Conservation (phyloP, 495 filamentous ascomycete species). For the Hypoxylon intermedium region DNA sequence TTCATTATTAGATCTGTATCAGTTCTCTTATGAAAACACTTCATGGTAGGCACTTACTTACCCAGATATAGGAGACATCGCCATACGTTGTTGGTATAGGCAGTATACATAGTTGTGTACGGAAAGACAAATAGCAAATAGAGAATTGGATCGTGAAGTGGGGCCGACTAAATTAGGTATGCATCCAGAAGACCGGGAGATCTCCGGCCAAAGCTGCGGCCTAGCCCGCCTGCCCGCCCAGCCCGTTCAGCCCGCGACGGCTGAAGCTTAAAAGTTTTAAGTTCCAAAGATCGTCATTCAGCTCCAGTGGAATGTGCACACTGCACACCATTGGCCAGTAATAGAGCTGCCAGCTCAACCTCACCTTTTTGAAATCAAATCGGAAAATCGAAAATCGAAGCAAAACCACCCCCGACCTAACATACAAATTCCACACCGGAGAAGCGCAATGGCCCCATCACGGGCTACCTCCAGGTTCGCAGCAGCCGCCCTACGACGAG, state of each 20-base stretch:
- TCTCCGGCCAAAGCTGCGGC: conserved; percentile 22
- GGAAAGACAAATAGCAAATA: too few relatives aligned
- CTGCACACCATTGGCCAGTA: not conserved
- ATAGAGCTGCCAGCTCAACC: too few relatives aligned
- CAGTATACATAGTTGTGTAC: too few relatives aligned
- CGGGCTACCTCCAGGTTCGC: conserved; percentile 13
- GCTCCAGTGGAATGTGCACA: too few relatives aligned
- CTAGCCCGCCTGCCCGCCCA: not conserved
- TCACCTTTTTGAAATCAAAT: not conserved
- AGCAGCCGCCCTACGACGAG: conserved; percentile 1
- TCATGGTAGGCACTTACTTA: too few relatives aligned
- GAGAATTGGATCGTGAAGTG: too few relatives aligned
- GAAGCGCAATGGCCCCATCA: conserved; percentile 15
- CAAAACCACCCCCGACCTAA: not conserved
- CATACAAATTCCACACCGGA: not conserved
- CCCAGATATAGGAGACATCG: too few relatives aligned
- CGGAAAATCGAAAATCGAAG: not conserved
- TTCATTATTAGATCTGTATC: too few relatives aligned
- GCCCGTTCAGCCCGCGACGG: not conserved
- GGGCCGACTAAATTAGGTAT: too few relatives aligned
- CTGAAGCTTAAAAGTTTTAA: conserved; percentile 1
- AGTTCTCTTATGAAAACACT: too few relatives aligned
- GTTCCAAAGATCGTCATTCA: conserved; percentile 3
- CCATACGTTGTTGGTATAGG: too few relatives aligned
- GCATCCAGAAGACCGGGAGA: conserved; percentile 11